A percentile compares a stretch with the other conserved stretches of the same genome.
These are phyloP conservation scores for Actinomortierella wolfii DNA, from an alignment of 371 early-diverging fungal species.

Conservation along the genomic window DNA sequence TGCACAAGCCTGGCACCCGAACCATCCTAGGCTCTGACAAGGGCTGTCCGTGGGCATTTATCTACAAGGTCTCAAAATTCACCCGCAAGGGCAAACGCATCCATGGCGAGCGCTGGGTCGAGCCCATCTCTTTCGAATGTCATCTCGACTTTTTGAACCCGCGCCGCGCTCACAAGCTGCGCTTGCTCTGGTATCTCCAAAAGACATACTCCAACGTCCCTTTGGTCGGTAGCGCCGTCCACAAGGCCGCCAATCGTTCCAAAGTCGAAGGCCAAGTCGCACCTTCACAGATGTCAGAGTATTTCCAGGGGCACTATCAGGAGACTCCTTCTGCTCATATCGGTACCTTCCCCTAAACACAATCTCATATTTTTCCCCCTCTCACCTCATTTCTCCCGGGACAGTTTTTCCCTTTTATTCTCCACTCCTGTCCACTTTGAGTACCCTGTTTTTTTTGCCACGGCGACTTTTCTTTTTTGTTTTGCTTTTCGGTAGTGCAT, in stretches of 20 bases:
- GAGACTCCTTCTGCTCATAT: background rate
- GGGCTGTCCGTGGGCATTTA: slow-evolving; percentile 44
- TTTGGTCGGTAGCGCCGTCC: slow-evolving; percentile 16
- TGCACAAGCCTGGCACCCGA: slow-evolving; percentile 37
- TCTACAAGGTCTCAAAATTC: slow-evolving; percentile 44
- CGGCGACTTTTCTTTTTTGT: too few relatives aligned
- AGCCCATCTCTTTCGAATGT: slow-evolving; percentile 41
- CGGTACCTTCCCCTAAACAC: background rate
- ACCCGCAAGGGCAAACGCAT: slow-evolving; percentile 44
- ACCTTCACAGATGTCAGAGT: slow-evolving; percentile 28
- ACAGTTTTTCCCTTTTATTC: slow-evolving; percentile 27
- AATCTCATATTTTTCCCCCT: background rate
- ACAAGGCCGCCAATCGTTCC: slow-evolving; percentile 24
- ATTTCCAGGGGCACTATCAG: slow-evolving; percentile 14
- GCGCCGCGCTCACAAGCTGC: slow-evolving; percentile 30
- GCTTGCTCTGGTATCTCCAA: slow-evolving; percentile 40
- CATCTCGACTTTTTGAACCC: slow-evolving; percentile 45
- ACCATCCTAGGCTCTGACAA: slow-evolving; percentile 41
- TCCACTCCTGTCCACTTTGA: background rate
- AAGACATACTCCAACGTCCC: slow-evolving; percentile 35
- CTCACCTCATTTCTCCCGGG: background rate
- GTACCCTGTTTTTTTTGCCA: background rate
- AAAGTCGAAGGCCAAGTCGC: slow-evolving; percentile 39
- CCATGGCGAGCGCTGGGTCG: slow-evolving; percentile 40
- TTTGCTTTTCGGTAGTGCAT: slow-evolving; percentile 22